These are phyloP conservation scores for Rhizophora mangle DNA, from an alignment of 345 rosid genomes.

Conservation along the genomic window DNA sequence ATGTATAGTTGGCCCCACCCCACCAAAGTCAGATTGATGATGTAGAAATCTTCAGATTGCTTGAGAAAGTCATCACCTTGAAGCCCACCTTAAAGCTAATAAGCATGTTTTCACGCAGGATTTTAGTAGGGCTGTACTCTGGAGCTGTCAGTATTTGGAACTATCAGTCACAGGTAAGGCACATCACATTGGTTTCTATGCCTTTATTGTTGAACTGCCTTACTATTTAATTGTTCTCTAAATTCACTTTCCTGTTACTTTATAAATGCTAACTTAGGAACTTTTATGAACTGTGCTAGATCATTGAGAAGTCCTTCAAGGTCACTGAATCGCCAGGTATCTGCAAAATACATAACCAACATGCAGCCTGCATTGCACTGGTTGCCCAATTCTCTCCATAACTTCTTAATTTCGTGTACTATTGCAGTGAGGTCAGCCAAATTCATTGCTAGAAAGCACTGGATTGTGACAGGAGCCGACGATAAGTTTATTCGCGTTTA, in stretches of 20 bases:
- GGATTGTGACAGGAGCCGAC: constrained; percentile 37
- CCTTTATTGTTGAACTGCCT: not conserved
- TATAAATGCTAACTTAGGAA: constrained; percentile 2
- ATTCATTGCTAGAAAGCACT: constrained; percentile 33
- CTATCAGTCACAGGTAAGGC: constrained; percentile 35
- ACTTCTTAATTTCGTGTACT: not conserved
- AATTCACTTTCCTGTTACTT: not conserved
- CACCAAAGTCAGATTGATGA: no score
- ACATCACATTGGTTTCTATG: not conserved
- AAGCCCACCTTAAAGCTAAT: not conserved
- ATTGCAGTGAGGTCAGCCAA: constrained; percentile 38
- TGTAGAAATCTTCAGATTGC: no score
- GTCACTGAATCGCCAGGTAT: constrained; percentile 27
- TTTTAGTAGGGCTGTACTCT: constrained; percentile 30
- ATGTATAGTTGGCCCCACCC: no score
- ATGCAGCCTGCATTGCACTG: not conserved
- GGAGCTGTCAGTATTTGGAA: constrained; percentile 39
- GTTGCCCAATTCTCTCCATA: not conserved
- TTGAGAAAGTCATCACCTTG: no score
- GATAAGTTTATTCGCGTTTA: constrained; percentile 32
- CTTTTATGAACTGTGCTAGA: constrained; percentile 11
- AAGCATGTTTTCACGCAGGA: constrained; percentile 17
- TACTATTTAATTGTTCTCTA: not conserved
- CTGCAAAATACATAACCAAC: not conserved
- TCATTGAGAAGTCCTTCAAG: constrained; percentile 23